Conservation (phyloP, 495 filamentous ascomycete genomes). For the Cercophora scortea region DNA sequence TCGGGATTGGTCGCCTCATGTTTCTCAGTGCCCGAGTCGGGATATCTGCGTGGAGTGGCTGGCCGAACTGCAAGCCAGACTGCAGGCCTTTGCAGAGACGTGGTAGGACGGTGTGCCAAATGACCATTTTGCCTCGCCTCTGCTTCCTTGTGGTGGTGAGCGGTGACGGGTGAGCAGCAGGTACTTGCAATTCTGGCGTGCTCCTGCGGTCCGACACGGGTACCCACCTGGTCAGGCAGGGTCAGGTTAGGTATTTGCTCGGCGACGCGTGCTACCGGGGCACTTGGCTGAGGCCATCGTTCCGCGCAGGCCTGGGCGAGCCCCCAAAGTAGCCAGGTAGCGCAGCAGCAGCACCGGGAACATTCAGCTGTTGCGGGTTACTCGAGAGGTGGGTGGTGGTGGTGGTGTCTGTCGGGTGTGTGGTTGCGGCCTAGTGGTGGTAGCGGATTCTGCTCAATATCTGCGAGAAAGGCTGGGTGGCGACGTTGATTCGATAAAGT, state of each 20-base stretch:
- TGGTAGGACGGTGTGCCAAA: slow-evolving; percentile 14
- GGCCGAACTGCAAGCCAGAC: neutral
- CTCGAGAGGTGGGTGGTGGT: neutral
- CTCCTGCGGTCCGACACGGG: slow-evolving; percentile 4
- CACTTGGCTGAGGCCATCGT: slow-evolving; percentile 7
- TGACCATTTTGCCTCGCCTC: neutral
- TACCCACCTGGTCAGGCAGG: slow-evolving; percentile 1
- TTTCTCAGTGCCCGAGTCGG: slow-evolving; percentile 11
- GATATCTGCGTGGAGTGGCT: neutral
- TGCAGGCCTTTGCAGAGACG: slow-evolving; percentile 6
- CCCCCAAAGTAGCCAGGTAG: slow-evolving; percentile 14
- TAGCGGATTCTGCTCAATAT: neutral
- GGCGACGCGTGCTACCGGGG: slow-evolving; percentile 18
- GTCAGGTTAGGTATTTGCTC: slow-evolving; percentile 6
- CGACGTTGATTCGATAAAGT: slow-evolving; percentile 25
- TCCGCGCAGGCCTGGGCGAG: neutral
- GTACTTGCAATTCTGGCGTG: slow-evolving; percentile 3
- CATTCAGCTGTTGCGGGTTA: neutral
- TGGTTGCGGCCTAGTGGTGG: slow-evolving; percentile 1
- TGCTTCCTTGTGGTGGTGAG: no score
- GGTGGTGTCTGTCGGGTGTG: slow-evolving; percentile 2
- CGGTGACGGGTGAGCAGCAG: no score
- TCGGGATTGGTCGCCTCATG: slow-evolving; percentile 24
- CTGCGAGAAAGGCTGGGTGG: slow-evolving; percentile 9
- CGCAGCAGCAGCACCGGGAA: slow-evolving; percentile 5